Conservation (phyloP, 2,329 filamentous ascomycete species). For the Emergomyces africanus region DNA sequence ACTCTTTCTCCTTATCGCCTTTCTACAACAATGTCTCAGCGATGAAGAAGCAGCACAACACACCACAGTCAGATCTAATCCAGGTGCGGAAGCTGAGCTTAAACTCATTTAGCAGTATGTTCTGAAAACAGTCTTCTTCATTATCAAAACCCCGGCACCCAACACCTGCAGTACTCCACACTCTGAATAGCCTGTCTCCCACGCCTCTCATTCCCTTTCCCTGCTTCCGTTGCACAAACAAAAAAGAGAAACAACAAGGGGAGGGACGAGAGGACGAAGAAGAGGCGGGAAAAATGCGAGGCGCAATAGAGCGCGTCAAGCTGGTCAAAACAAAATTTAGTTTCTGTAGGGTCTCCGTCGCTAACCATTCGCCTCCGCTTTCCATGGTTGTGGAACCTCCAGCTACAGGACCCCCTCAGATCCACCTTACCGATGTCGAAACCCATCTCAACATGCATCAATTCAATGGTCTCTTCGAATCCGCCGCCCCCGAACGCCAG, state of each 20-base stretch:
- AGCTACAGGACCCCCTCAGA: conserved; percentile 15
- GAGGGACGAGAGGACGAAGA: neutral
- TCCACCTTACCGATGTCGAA: conserved; percentile 29
- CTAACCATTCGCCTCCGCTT: neutral
- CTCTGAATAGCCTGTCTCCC: neutral
- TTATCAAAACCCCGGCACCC: neutral
- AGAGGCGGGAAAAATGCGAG: neutral
- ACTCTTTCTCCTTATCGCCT: neutral
- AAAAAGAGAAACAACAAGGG: neutral
- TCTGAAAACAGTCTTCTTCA: neutral
- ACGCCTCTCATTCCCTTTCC: neutral
- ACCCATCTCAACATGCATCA: conserved; percentile 33
- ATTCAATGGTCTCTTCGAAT: conserved; percentile 26
- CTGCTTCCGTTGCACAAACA: neutral
- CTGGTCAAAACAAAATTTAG: conserved; percentile 16
- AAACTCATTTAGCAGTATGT: conserved; percentile 18
- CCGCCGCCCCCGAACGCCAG: conserved; percentile 12
- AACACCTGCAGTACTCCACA: neutral
- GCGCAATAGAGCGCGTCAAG: conserved; percentile 18
- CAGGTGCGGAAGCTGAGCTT: conserved; percentile 13
- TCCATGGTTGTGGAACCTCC: conserved; percentile 11
- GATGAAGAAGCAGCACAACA: conserved; percentile 16
- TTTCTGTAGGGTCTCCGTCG: neutral
- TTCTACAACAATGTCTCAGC: conserved; percentile 13
- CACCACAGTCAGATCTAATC: conserved; percentile 16